These are phyloP conservation scores for Trichoderma atrobrunneum DNA, from an alignment of 2,329 filamentous ascomycete genomes.

Conservation along the genomic window DNA sequence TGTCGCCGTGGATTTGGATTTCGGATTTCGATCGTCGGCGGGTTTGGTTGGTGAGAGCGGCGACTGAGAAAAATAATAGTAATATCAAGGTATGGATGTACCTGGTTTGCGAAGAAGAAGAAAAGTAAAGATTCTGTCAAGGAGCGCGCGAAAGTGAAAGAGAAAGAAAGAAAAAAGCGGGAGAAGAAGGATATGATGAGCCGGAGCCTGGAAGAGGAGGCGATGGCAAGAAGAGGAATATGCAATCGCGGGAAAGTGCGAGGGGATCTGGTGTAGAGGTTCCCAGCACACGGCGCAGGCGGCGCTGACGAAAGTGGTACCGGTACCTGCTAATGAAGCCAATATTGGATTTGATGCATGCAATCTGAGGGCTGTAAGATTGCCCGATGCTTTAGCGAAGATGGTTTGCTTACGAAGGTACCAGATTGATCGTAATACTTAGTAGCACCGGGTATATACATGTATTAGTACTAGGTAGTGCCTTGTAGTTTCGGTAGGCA, in stretches of 20 bases:
- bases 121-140: not conserved
- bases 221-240: not conserved
- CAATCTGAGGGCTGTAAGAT: not conserved
- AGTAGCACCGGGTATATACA: not conserved
- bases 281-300: not conserved
- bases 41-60: not conserved
- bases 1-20: not conserved
- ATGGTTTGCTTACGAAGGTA: not conserved
- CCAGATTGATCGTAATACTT: not conserved
- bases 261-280: not conserved
- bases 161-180: not conserved
- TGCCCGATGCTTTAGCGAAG: not conserved
- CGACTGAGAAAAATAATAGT: not conserved
- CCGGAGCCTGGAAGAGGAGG: not conserved
- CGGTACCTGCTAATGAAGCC: not conserved
- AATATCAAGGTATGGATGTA: not conserved
- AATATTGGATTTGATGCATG: not conserved
- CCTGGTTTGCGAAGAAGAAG: slow-evolving; percentile 10
- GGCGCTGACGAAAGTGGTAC: not conserved
- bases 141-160: slow-evolving; percentile 1
- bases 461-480: not conserved
- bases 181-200: not conserved
- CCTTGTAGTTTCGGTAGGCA: not conserved
- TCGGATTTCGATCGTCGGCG: slow-evolving; percentile 23
- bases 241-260: not conserved